phyloP scores from a whole-genome alignment of 768 basidiomycete species.

The Boletus sp. region DNA sequence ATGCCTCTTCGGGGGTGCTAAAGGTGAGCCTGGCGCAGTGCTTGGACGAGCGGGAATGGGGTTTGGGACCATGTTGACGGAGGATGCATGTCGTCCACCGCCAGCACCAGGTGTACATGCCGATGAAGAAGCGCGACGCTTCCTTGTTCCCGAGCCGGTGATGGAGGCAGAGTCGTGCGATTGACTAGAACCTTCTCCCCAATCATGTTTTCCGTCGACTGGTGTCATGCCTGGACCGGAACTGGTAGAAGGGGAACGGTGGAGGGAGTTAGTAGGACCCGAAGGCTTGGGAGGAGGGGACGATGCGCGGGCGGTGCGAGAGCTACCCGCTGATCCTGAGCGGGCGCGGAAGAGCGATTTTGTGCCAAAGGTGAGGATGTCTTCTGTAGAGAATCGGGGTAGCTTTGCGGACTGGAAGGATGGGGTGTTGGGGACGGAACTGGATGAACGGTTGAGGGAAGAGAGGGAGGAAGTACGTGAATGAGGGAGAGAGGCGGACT shows the following conservation, averaged over 20 bases:
- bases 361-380: slow-evolving; percentile 29
- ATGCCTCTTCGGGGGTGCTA: slow-evolving; percentile 28
- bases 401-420: slow-evolving; percentile 7
- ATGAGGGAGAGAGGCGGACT: slow-evolving; percentile 12
- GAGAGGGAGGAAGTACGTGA: slow-evolving; percentile 13
- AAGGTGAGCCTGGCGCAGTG: slow-evolving; percentile 7
- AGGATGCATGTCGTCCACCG: slow-evolving; percentile 28
- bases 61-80: slow-evolving; percentile 5
- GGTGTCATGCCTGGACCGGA: slow-evolving; percentile 7
- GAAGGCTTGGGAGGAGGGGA: slow-evolving; percentile 18
- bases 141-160: slow-evolving; percentile 6
- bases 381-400: slow-evolving; percentile 28
- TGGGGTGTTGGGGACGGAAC: slow-evolving; percentile 17
- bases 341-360: slow-evolving; percentile 31
- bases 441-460: slow-evolving; percentile 12
- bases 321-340: slow-evolving; percentile 12
- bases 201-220: background rate
- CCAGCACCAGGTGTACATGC: slow-evolving; percentile 22
- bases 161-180: background rate
- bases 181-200: slow-evolving; percentile 1
- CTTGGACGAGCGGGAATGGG: slow-evolving; percentile 1
- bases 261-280: slow-evolving; percentile 3
- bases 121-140: slow-evolving; percentile 27
- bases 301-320: slow-evolving; percentile 2
- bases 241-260: slow-evolving; percentile 23